Evolutionary conservation across 352 stramenopile genomes (phyloP).

Genomic region (Pelagophyceae sp.): DNA sequence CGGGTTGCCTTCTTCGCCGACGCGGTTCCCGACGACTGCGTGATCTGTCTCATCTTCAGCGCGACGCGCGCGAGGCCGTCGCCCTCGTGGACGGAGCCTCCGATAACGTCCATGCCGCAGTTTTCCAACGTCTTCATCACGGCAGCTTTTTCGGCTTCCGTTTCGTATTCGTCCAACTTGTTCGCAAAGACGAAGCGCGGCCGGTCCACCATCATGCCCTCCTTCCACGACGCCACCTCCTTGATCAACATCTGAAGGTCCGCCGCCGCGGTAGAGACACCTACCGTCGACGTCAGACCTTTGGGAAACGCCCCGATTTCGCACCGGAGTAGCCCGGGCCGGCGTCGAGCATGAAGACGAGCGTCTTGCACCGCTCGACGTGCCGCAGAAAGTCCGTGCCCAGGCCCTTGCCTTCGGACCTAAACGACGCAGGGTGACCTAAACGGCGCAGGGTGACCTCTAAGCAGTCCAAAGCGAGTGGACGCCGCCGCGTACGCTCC

Average conservation of each 20-base stretch:
- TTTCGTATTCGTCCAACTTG: neutral
- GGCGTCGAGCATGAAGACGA: constrained; percentile 52
- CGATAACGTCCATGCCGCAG: neutral
- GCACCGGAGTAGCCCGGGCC: neutral
- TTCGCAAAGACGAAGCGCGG: neutral
- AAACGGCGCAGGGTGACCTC: too few relatives aligned
- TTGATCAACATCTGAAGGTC: neutral
- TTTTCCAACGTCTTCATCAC: neutral
- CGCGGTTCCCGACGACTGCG: neutral
- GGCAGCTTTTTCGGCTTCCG: neutral
- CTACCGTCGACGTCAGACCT: too few relatives aligned
- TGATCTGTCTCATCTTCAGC: neutral
- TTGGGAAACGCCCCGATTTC: too few relatives aligned
- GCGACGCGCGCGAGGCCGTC: neutral
- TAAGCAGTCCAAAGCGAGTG: too few relatives aligned
- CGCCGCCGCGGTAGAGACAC: neutral
- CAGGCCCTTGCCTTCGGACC: constrained; percentile 86
- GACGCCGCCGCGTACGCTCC: too few relatives aligned
- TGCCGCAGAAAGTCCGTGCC: constrained; percentile 90
- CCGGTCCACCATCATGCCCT: neutral
- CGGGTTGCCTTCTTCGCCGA: too few relatives aligned
- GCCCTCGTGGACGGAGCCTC: neutral
- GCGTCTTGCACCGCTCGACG: constrained; percentile 83
- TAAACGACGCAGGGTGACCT: too few relatives aligned
- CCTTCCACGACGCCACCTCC: neutral